A percentile compares a stretch with the other conserved stretches of the same genome.
Evolutionary conservation across 345 rosid genomes (phyloP).

Genomic region (Dipteronia dyeriana): DNA sequence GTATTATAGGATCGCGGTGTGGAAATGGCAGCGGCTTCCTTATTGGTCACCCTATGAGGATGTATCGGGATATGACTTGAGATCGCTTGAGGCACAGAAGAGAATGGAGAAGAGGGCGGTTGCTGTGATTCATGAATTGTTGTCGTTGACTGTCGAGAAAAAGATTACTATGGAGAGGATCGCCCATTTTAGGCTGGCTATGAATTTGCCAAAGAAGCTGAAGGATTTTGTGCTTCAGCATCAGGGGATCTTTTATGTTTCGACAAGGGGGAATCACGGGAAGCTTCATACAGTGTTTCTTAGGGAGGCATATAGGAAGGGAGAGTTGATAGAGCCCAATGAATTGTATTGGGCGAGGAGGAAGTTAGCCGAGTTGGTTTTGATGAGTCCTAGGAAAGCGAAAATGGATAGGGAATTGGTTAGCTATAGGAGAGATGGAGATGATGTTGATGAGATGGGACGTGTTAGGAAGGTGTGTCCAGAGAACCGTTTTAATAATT

Average conservation of each 20-base stretch:
- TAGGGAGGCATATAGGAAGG: conserved; percentile 80
- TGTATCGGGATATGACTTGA: conserved; percentile 74
- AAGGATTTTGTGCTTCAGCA: conserved; percentile 88
- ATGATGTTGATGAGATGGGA: conserved; percentile 39
- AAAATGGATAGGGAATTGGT: conserved; percentile 68
- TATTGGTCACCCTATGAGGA: conserved; percentile 98
- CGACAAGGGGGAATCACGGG: conserved; percentile 92
- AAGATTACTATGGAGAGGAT: conserved; percentile 90
- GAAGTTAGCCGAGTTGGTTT: conserved; percentile 73
- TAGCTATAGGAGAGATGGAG: conserved; percentile 45
- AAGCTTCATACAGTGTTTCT: conserved; percentile 93
- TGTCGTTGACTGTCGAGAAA: conserved; percentile 83
- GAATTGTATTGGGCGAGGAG: conserved; percentile 81
- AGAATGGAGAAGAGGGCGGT: conserved; percentile 95
- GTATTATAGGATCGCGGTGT: conserved; percentile 83
- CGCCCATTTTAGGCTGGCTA: conserved; percentile 79
- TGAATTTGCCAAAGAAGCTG: conserved; percentile 81
- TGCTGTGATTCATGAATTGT: conserved; percentile 82
- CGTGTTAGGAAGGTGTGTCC: conserved; percentile 26
- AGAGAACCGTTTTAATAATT: conserved; percentile 24
- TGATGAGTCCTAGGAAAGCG: conserved; percentile 73
- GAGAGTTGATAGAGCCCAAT: conserved; percentile 80
- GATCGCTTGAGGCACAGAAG: conserved; percentile 91
- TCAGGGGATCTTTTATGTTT: conserved; percentile 91
- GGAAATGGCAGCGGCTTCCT: conserved; percentile 97